phyloP scores from a whole-genome alignment of 106 monocot genomes.

The Triglochin maritima region DNA sequence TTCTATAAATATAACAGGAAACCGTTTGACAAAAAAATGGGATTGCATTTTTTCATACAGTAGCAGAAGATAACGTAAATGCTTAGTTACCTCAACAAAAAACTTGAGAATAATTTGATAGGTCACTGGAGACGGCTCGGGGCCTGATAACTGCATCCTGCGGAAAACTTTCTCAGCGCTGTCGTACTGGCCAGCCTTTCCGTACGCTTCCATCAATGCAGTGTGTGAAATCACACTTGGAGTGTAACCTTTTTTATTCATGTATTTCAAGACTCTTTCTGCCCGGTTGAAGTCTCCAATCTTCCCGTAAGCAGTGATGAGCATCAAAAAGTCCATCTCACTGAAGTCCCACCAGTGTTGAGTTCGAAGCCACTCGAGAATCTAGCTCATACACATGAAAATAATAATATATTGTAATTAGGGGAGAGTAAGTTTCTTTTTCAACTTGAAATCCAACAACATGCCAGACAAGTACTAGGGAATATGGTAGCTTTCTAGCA shows the following conservation, averaged over 20 bases:
- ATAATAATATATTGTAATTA: too few species aligned
- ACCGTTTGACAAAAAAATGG: too few species aligned
- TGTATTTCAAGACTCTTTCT: slow-evolving; percentile 62
- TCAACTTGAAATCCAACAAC: too few species aligned
- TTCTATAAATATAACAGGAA: too few species aligned
- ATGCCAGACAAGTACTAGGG: too few species aligned
- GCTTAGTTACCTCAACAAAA: slow-evolving; percentile 59
- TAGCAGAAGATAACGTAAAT: not conserved
- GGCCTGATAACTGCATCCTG: slow-evolving; percentile 78
- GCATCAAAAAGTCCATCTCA: slow-evolving; percentile 91
- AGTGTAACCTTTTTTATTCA: slow-evolving; percentile 73
- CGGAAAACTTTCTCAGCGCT: slow-evolving; percentile 78
- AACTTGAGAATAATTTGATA: slow-evolving; percentile 90
- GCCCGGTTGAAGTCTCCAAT: slow-evolving; percentile 69
- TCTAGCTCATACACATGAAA: slow-evolving; percentile 24
- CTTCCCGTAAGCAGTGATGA: slow-evolving; percentile 85
- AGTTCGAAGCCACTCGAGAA: slow-evolving; percentile 91
- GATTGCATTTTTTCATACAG: too few species aligned
- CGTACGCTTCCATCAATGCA: slow-evolving; percentile 95
- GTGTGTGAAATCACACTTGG: slow-evolving; percentile 89
- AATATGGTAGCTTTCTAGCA: too few species aligned
- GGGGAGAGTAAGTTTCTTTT: too few species aligned
- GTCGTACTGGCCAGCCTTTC: slow-evolving; percentile 52
- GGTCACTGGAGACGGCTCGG: slow-evolving; percentile 82
- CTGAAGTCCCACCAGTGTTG: slow-evolving; percentile 95